Evolutionary conservation across 176 grass and related monocot genomes (phyloP).

Genomic region (Microstegium vimineum): DNA sequence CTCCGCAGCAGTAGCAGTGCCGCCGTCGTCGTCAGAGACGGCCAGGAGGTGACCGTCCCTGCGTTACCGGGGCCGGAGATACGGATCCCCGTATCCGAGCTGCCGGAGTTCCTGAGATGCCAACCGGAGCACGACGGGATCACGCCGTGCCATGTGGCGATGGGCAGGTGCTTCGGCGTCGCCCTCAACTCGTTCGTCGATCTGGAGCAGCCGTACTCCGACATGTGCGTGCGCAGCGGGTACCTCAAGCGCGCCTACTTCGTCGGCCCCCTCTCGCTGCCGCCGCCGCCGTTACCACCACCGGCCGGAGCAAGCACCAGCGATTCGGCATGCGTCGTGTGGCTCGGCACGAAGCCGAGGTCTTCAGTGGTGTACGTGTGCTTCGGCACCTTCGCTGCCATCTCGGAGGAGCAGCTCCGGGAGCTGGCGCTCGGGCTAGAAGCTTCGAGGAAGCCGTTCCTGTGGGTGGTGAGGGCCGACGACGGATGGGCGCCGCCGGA

Average conservation of each 20-base stretch:
- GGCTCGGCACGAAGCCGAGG: slow-evolving; percentile 12
- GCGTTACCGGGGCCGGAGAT: slow-evolving; percentile 5
- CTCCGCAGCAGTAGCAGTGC: background rate
- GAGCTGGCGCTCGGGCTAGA: slow-evolving; percentile 45
- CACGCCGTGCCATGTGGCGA: fast-evolving
- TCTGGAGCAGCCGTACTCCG: slow-evolving; percentile 26
- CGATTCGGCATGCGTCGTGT: background rate
- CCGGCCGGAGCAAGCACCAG: background rate
- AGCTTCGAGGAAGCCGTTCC: slow-evolving; percentile 18
- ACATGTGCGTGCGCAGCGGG: background rate
- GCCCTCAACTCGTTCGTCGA: slow-evolving; percentile 3
- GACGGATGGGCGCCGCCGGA: background rate
- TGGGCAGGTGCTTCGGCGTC: background rate
- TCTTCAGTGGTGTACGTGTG: slow-evolving; percentile 37
- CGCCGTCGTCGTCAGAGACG: background rate
- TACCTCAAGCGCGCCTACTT: background rate
- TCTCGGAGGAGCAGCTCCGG: slow-evolving; percentile 21
- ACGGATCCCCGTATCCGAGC: slow-evolving; percentile 4
- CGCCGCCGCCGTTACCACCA: background rate
- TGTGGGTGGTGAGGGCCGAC: slow-evolving; percentile 23
- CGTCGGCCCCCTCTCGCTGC: slow-evolving; percentile 23
- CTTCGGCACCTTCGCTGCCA: slow-evolving; percentile 30
- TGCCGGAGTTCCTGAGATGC: slow-evolving; percentile 17
- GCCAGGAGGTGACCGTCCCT: background rate
- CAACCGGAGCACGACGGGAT: background rate